Conservation (phyloP, 73 alveolate species). For the Paraurostyla sp. region DNA sequence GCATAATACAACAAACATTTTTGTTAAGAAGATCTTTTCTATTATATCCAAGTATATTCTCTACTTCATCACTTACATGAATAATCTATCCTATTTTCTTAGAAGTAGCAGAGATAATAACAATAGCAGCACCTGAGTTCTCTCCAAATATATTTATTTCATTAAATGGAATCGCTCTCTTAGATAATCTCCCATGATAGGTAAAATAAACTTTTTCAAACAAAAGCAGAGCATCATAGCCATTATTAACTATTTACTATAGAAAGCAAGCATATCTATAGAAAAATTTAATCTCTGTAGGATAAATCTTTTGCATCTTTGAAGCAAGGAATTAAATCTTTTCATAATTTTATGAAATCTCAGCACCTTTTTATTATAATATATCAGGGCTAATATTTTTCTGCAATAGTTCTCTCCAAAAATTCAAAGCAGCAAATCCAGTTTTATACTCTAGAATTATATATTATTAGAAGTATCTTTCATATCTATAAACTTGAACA, state of each 20-base stretch:
- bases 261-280: conserved; percentile 49
- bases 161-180: conserved; percentile 5
- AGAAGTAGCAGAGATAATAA: conserved; percentile 50
- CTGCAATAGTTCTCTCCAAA: conserved; percentile 51
- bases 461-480: conserved; percentile 10
- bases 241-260: conserved; percentile 38
- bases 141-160: conserved; percentile 45
- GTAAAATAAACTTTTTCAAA: conserved; percentile 34
- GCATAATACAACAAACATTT: conserved; percentile 45
- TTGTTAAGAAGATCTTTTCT: conserved; percentile 21
- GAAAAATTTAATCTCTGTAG: conserved; percentile 25
- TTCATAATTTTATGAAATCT: conserved; percentile 28
- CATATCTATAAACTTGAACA: conserved; percentile 25
- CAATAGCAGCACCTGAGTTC: conserved; percentile 37
- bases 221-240: conserved; percentile 34
- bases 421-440: conserved; percentile 28
- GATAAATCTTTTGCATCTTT: conserved; percentile 13
- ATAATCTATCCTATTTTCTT: conserved; percentile 28
- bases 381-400: background rate
- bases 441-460: conserved; percentile 9
- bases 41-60: conserved; percentile 40
- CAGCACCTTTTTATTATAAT: conserved; percentile 24
- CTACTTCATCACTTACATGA: conserved; percentile 47
- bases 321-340: background rate
- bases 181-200: conserved; percentile 3